Conservation (phyloP, 768 basidiomycete genomes). For the Rhizopogon vulgaris region DNA sequence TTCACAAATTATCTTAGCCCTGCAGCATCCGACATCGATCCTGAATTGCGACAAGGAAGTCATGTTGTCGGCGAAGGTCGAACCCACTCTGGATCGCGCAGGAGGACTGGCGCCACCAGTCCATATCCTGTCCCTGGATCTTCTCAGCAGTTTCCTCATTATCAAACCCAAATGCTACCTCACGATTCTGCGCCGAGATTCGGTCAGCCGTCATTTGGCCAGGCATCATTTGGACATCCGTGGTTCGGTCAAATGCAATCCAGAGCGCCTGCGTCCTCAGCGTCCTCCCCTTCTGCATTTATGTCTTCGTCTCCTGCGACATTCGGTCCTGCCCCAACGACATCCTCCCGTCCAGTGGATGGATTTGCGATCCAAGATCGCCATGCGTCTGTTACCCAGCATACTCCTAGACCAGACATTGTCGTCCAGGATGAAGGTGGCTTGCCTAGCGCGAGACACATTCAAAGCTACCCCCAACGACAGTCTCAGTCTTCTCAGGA, state of each 20-base stretch:
- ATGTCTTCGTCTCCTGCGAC: constrained; percentile 1
- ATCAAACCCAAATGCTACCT: constrained; percentile 16
- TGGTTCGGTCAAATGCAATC: constrained; percentile 5
- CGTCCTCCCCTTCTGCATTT: constrained; percentile 8
- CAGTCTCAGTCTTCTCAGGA: constrained; percentile 5
- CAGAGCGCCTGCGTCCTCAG: neutral
- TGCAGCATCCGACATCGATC: constrained; percentile 30
- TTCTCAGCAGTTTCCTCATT: constrained; percentile 20
- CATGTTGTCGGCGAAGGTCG: constrained; percentile 31
- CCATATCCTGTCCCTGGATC: constrained; percentile 18
- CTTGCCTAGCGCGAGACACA: constrained; percentile 7
- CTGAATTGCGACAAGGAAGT: constrained; percentile 25
- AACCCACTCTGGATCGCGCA: constrained; percentile 19
- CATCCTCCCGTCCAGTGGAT: neutral
- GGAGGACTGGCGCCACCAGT: constrained; percentile 13
- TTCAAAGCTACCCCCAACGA: constrained; percentile 1
- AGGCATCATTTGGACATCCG: constrained; percentile 8
- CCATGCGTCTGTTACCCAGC: neutral
- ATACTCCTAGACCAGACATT: constrained; percentile 8
- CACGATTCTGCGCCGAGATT: constrained; percentile 7
- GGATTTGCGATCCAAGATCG: constrained; percentile 7
- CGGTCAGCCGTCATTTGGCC: constrained; percentile 20
- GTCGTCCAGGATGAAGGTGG: constrained; percentile 6
- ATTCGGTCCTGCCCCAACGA: neutral
- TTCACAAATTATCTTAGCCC: neutral